These are phyloP conservation scores for Dittrichia graveolens DNA, from an alignment of 129 eudicot genomes.

Conservation along the genomic window DNA sequence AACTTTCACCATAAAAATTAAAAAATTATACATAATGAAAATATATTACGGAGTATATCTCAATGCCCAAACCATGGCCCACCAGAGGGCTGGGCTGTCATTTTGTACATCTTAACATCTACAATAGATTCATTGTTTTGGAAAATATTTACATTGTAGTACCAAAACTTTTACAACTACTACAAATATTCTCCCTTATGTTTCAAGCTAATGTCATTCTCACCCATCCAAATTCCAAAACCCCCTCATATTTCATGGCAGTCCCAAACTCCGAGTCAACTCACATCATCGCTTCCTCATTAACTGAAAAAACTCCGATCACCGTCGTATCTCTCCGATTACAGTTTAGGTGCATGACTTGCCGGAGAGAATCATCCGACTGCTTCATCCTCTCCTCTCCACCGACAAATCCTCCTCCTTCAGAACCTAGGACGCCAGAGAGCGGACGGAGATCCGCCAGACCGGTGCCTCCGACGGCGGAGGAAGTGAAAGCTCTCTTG, in stretches of 20 bases:
- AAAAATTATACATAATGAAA: no score
- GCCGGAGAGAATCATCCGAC: constrained; percentile 52
- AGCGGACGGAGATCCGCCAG: constrained; percentile 50
- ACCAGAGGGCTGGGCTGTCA: no score
- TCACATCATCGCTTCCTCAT: constrained; percentile 37
- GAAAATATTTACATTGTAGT: constrained; percentile 24
- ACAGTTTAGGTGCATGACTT: constrained; percentile 55
- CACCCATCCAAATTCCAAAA: neutral
- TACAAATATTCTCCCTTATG: constrained; percentile 18
- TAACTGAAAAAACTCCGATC: constrained; percentile 39
- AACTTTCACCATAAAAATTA: no score
- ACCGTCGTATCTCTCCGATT: neutral
- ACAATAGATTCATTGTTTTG: constrained; percentile 1
- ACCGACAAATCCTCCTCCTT: constrained; percentile 26
- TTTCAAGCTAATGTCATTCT: constrained; percentile 1
- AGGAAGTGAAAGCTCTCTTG: constrained; percentile 34
- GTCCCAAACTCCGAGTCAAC: constrained; percentile 28
- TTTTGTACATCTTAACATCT: no score
- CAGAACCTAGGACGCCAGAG: constrained; percentile 40
- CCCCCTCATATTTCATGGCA: neutral
- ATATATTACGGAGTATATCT: no score
- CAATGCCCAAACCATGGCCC: no score
- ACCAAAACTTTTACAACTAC: constrained; percentile 31
- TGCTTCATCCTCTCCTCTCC: constrained; percentile 33
- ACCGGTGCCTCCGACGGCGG: no score